phyloP scores from a whole-genome alignment of 495 filamentous ascomycete species.

The Penicillium argentinense region DNA sequence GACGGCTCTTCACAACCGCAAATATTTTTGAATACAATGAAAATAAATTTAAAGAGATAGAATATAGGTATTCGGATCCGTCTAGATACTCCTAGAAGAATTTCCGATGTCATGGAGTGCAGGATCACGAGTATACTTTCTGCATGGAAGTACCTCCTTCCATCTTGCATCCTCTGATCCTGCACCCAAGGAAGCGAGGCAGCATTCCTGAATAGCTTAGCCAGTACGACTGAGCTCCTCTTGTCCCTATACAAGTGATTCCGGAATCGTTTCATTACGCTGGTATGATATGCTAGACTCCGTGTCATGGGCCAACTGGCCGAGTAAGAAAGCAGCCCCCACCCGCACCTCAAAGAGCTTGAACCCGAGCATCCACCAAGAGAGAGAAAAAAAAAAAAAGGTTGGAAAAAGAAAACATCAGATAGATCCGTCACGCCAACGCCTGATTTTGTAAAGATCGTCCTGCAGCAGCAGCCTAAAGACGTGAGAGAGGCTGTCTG shows the following conservation, averaged over 20 bases:
- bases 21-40: no score
- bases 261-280: not conserved
- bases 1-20: no score
- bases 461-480: no score
- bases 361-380: no score
- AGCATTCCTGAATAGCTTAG: not conserved
- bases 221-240: no score
- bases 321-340: conserved; percentile 5
- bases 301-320: conserved; percentile 5
- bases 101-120: no score
- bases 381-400: not conserved
- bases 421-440: no score
- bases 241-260: not conserved
- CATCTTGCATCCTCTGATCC: conserved; percentile 15
- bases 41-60: no score
- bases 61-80: no score
- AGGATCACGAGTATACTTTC: conserved; percentile 15
- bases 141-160: not conserved
- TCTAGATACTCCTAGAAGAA: no score
- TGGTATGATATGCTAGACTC: conserved; percentile 17
- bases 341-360: conserved; percentile 1
- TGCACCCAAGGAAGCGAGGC: not conserved
- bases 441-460: conserved; percentile 7
- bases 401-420: not conserved
- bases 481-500: not conserved